Percentiles rank a stretch among this genome's conserved stretches.
These are phyloP conservation scores for Protea cynaroides DNA, from an alignment of 164 flowering plant genomes.

Conservation along the genomic window DNA sequence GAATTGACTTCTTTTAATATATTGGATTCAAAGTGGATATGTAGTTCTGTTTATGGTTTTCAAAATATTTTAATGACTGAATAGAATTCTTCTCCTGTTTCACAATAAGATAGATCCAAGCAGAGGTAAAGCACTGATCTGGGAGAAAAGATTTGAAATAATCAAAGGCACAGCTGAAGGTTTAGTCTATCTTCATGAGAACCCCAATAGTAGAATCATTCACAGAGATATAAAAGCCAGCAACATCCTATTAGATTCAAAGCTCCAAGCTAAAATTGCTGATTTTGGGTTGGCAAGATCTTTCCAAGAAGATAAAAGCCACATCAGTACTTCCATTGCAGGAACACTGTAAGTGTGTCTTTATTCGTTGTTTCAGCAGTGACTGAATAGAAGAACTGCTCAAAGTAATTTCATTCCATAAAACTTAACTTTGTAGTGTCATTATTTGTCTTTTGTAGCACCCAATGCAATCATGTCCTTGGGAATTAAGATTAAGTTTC, in stretches of 20 bases:
- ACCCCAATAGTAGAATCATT: conserved; percentile 34
- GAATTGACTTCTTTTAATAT: too few species aligned
- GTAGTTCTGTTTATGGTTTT: background rate
- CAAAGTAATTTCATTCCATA: background rate
- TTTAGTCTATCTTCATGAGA: conserved; percentile 54
- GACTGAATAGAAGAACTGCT: background rate
- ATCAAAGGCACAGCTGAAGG: conserved; percentile 69
- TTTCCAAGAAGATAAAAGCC: conserved; percentile 85
- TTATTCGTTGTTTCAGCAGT: background rate
- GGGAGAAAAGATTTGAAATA: conserved; percentile 49
- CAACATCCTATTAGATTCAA: conserved; percentile 53
- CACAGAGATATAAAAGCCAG: conserved; percentile 66
- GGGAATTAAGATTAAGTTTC: too few species aligned
- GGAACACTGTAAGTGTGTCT: conserved; percentile 69
- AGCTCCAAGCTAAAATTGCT: conserved; percentile 49
- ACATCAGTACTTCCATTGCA: conserved; percentile 91
- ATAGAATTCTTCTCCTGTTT: background rate
- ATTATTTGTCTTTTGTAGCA: too few species aligned
- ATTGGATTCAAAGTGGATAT: too few species aligned
- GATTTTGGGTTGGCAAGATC: conserved; percentile 77
- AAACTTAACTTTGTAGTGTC: too few species aligned
- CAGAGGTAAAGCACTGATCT: conserved; percentile 51
- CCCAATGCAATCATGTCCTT: too few species aligned
- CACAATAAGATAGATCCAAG: conserved; percentile 39
- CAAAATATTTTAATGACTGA: background rate